Evolutionary conservation across 805 yeast genomes (phyloP).

Genomic region (Clavispora phyllophila): DNA sequence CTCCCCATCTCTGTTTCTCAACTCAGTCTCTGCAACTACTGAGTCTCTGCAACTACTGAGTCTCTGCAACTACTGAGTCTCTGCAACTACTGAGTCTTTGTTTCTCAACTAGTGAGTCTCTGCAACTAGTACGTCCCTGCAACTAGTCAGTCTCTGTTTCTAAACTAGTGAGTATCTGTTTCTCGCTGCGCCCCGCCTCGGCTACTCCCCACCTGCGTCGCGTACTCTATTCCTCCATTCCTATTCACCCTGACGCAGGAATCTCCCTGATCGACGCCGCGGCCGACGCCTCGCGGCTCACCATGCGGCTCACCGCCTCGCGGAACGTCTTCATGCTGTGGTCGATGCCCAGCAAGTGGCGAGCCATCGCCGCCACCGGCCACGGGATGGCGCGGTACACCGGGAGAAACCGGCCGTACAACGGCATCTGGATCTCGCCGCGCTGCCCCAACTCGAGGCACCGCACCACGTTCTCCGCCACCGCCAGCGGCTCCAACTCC

Average conservation of each 20-base stretch:
- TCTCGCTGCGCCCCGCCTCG: no score
- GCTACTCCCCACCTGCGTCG: no score
- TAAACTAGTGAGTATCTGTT: no score
- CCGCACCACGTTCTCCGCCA: conserved; percentile 54
- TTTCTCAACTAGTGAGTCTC: no score
- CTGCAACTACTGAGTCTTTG: no score
- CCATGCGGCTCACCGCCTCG: neutral
- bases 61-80: no score
- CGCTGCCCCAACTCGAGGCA: conserved; percentile 57
- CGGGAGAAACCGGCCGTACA: conserved; percentile 74
- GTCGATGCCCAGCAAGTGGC: conserved; percentile 70
- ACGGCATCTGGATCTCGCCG: conserved; percentile 69
- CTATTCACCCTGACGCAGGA: neutral
- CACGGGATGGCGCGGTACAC: conserved; percentile 66
- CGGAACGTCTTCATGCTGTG: conserved; percentile 3
- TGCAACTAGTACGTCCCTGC: no score
- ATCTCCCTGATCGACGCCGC: neutral
- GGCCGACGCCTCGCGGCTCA: conserved; percentile 1
- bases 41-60: no score
- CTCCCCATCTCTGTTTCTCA: no score
- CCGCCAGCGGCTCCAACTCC: conserved; percentile 60
- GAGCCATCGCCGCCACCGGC: conserved; percentile 52
- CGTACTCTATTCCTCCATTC: no score
- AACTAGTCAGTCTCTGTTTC: no score
- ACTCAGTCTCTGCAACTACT: no score